Percentiles rank a stretch among this genome's conserved stretches.
phyloP scores from a whole-genome alignment of 2,329 filamentous ascomycete species.

The Tolypocladium album region DNA sequence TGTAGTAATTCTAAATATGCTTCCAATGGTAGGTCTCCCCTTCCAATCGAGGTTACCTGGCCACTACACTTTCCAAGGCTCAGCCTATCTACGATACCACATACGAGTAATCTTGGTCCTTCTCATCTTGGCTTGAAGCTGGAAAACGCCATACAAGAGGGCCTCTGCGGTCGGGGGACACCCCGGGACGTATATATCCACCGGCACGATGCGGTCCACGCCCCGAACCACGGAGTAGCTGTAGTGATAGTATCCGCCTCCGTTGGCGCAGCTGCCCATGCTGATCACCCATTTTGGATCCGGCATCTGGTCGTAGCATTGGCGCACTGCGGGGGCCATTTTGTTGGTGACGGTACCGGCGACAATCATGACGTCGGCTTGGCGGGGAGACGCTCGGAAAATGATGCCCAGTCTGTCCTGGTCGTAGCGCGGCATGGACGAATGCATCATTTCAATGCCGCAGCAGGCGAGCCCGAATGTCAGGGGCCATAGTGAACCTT shows the following conservation, averaged over 20 bases:
- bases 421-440: constrained; percentile 79
- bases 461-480: constrained; percentile 84
- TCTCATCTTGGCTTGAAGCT: constrained; percentile 67
- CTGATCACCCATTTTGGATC: constrained; percentile 77
- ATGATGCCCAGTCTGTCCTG: constrained; percentile 83
- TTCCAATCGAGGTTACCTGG: no score
- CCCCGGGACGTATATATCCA: constrained; percentile 71
- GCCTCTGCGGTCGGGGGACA: constrained; percentile 54
- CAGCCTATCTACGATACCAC: constrained; percentile 45
- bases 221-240: constrained; percentile 68
- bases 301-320: constrained; percentile 93
- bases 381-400: constrained; percentile 77
- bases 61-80: no score
- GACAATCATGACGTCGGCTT: constrained; percentile 89
- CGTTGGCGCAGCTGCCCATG: constrained; percentile 79
- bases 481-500: constrained; percentile 79
- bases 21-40: no score
- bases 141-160: constrained; percentile 61
- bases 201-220: constrained; percentile 65
- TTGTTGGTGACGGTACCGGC: constrained; percentile 90
- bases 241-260: constrained; percentile 80
- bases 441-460: constrained; percentile 86
- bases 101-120: constrained; percentile 42
- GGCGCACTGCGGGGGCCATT: constrained; percentile 82
- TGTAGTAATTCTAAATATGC: no score